Evolutionary conservation across 495 filamentous ascomycete species (phyloP).

Genomic region (Penicillium atrosanguineum): DNA sequence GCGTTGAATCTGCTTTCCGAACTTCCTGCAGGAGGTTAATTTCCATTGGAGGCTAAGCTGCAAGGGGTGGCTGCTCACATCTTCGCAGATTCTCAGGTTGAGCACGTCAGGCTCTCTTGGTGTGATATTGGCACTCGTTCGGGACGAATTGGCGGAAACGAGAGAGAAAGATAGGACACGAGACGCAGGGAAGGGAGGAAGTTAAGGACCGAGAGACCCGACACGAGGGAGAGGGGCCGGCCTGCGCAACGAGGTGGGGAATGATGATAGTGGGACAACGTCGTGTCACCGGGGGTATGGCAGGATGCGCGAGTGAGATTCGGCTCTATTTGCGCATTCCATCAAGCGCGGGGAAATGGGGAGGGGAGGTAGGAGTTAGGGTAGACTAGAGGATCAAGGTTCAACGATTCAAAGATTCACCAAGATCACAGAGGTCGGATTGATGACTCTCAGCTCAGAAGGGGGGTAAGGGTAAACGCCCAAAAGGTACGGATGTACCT

Average conservation of each 20-base stretch:
- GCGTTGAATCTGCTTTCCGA: conserved; percentile 98
- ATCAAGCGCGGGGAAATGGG: conserved; percentile 5
- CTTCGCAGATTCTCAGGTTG: conserved; percentile 23
- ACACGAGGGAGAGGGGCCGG: conserved; percentile 17
- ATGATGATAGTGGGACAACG: conserved; percentile 23
- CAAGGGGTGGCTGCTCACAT: conserved; percentile 30
- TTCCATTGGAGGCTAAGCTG: background rate
- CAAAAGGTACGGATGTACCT: background rate
- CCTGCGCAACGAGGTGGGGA: conserved; percentile 19
- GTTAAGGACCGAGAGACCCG: conserved; percentile 3
- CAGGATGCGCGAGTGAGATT: conserved; percentile 2
- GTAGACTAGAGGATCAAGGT: background rate
- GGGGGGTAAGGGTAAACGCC: background rate
- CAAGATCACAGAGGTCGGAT: background rate
- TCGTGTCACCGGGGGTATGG: conserved; percentile 16
- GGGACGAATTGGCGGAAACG: background rate
- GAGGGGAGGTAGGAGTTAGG: background rate
- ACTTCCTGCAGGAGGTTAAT: conserved; percentile 69
- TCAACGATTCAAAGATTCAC: no score
- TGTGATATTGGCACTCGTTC: background rate
- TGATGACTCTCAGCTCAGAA: background rate
- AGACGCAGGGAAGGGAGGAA: conserved; percentile 4
- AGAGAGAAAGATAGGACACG: conserved; percentile 2
- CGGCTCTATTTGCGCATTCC: background rate
- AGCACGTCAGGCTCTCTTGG: conserved; percentile 6